Evolutionary conservation across 805 yeast genomes (phyloP).

Genomic region (Scheffersomyces coipomensis): DNA sequence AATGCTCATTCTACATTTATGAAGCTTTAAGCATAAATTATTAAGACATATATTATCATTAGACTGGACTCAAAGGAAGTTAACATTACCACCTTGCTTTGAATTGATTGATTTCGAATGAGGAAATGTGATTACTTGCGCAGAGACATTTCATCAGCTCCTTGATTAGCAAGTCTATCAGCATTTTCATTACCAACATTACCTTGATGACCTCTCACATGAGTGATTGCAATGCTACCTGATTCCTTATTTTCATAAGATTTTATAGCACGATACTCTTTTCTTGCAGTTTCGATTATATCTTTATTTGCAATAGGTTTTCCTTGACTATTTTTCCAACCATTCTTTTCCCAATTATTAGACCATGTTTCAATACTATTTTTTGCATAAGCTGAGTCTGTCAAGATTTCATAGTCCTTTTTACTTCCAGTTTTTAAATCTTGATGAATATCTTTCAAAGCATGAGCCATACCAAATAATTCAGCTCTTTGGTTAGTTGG

Average conservation of each 20-base stretch:
- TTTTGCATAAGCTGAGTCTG: constrained; percentile 73
- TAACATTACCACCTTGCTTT: too few relatives aligned
- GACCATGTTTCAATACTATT: constrained; percentile 60
- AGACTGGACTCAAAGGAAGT: background rate
- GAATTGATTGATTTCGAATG: too few relatives aligned
- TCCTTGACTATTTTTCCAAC: constrained; percentile 50
- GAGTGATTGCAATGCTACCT: constrained; percentile 43
- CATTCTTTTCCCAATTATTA: constrained; percentile 52
- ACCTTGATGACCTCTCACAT: constrained; percentile 77
- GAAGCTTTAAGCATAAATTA: background rate
- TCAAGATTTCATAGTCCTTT: constrained; percentile 42
- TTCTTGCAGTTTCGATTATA: constrained; percentile 36
- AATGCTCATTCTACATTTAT: too few relatives aligned
- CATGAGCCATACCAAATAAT: constrained; percentile 61
- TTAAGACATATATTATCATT: background rate
- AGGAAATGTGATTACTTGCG: background rate
- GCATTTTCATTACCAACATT: constrained; percentile 73
- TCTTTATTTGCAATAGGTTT: constrained; percentile 50
- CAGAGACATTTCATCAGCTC: constrained; percentile 47
- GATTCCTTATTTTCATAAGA: constrained; percentile 30
- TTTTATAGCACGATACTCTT: constrained; percentile 32
- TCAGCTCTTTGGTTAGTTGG: constrained; percentile 87
- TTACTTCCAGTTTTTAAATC: constrained; percentile 25
- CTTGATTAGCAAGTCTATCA: constrained; percentile 69
- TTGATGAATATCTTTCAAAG: constrained; percentile 40